These are phyloP conservation scores for Aphanoascus verrucosus DNA, from an alignment of 2,329 filamentous ascomycete genomes.

Conservation along the genomic window DNA sequence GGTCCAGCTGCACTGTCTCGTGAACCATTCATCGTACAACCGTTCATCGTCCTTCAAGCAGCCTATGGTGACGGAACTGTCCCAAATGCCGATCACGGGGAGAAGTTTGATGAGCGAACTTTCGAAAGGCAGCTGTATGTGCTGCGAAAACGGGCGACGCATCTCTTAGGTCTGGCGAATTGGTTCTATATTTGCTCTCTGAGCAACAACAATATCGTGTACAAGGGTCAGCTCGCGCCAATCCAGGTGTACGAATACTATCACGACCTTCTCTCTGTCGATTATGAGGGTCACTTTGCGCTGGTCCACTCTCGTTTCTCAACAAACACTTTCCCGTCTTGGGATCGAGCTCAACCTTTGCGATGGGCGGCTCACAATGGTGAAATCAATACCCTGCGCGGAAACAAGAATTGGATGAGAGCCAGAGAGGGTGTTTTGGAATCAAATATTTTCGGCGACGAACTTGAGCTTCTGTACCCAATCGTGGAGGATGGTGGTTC, in stretches of 20 bases:
- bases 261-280: conserved; percentile 89
- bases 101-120: conserved; percentile 68
- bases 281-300: conserved; percentile 95
- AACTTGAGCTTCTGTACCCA: conserved; percentile 81
- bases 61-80: conserved; percentile 72
- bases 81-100: conserved; percentile 66
- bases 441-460: conserved; percentile 83
- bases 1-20: conserved; percentile 86
- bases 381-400: conserved; percentile 94
- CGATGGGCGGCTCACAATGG: conserved; percentile 97
- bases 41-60: conserved; percentile 79
- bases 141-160: conserved; percentile 85
- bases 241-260: conserved; percentile 97
- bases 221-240: conserved; percentile 92
- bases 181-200: conserved; percentile 98
- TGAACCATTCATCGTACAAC: conserved; percentile 90
- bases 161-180: conserved; percentile 89
- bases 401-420: conserved; percentile 99
- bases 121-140: conserved; percentile 94
- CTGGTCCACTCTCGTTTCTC: conserved; percentile 95
- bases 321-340: conserved; percentile 95
- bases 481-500: conserved; percentile 95
- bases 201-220: conserved; percentile 97
- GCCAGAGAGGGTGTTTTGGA: conserved; percentile 91
- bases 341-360: conserved; percentile 92